These are phyloP conservation scores for Aciculoconidium aculeatum DNA, from an alignment of 805 yeast species.

Conservation along the genomic window DNA sequence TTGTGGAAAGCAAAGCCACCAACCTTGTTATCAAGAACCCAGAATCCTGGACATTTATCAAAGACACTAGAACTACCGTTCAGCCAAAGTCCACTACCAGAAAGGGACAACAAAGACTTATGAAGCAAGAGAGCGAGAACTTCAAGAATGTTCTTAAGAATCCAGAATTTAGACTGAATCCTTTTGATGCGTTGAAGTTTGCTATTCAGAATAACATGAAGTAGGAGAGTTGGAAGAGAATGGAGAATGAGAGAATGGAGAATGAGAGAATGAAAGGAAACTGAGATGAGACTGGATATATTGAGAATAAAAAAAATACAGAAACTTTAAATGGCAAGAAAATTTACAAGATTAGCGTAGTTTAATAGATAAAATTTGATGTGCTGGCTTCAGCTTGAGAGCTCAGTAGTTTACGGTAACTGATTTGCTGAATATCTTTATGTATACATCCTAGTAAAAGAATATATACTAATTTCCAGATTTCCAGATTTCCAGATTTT, in stretches of 20 bases:
- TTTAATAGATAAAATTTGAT: no score
- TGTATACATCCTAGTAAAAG: no score
- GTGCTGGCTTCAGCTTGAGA: no score
- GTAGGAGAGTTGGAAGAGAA: slow-evolving; percentile 1
- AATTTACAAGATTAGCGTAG: no score
- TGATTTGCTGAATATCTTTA: no score
- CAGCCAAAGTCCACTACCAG: slow-evolving; percentile 46
- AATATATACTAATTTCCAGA: no score
- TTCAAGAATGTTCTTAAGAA: slow-evolving; percentile 56
- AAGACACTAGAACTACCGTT: slow-evolving; percentile 16
- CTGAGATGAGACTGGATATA: no score
- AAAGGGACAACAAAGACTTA: slow-evolving; percentile 41
- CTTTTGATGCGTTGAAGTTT: slow-evolving; percentile 60
- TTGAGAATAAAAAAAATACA: no score
- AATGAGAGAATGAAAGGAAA: no score
- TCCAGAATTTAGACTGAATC: slow-evolving; percentile 48
- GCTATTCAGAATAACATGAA: slow-evolving; percentile 34
- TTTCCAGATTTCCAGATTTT: no score
- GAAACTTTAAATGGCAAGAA: no score
- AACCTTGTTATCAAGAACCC: slow-evolving; percentile 8
- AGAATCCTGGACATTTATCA: slow-evolving; percentile 14
- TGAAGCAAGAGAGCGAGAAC: slow-evolving; percentile 50
- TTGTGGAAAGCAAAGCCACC: slow-evolving; percentile 15
- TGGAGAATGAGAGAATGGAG: background rate
- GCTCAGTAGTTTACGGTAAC: no score